These are phyloP conservation scores for Solidago caesia DNA, from an alignment of 129 eudicot genomes.

Conservation along the genomic window DNA sequence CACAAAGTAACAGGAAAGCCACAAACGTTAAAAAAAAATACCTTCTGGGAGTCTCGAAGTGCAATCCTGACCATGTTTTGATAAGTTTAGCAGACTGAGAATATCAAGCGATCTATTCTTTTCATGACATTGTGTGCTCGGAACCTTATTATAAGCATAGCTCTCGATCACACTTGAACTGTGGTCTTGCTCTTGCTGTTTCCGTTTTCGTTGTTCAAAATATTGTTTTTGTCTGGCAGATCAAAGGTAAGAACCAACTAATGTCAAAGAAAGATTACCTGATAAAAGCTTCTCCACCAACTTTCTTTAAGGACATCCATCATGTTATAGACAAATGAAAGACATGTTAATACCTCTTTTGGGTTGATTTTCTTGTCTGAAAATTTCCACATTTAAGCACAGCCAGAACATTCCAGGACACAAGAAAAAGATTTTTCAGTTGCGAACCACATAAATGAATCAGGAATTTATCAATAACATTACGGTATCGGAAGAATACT, in stretches of 20 bases:
- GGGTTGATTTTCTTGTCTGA: slow-evolving; percentile 81
- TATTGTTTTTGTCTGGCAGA: slow-evolving; percentile 79
- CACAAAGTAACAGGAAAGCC: slow-evolving; percentile 12
- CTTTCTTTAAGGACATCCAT: slow-evolving; percentile 16
- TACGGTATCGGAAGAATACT: slow-evolving; percentile 5
- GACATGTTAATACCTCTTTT: slow-evolving; percentile 65
- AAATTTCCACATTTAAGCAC: slow-evolving; percentile 34
- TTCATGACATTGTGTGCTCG: slow-evolving; percentile 35
- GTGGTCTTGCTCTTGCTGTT: slow-evolving; percentile 53
- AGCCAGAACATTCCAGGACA: slow-evolving; percentile 27
- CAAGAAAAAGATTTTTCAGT: slow-evolving; percentile 14
- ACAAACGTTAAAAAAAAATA: slow-evolving; percentile 27
- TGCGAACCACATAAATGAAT: slow-evolving; percentile 8
- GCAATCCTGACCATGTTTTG: slow-evolving; percentile 44
- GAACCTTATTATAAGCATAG: slow-evolving; percentile 37
- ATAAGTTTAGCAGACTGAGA: slow-evolving; percentile 62
- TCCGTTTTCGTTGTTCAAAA: slow-evolving; percentile 83
- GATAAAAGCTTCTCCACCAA: background rate
- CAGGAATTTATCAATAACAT: slow-evolving; percentile 8
- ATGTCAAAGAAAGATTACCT: background rate
- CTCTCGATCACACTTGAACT: slow-evolving; percentile 38
- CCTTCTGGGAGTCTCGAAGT: slow-evolving; percentile 45
- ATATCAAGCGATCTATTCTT: slow-evolving; percentile 76
- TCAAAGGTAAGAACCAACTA: slow-evolving; percentile 23
- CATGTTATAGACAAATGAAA: slow-evolving; percentile 24